Evolutionary conservation across 2,329 filamentous ascomycete species (phyloP).

Genomic region (Cordyceps tenuipes): DNA sequence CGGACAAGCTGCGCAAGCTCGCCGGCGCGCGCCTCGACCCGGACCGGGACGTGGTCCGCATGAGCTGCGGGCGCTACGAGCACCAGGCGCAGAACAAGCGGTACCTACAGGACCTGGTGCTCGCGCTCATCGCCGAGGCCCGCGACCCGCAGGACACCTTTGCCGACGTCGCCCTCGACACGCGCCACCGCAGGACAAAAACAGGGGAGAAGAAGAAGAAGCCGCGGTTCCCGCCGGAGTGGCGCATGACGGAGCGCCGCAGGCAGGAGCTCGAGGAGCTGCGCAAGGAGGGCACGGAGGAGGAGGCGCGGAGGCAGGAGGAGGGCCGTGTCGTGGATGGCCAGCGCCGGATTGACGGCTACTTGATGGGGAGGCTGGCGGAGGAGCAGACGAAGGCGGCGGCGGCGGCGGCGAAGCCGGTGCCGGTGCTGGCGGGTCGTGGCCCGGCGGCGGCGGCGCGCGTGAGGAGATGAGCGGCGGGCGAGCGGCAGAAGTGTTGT

Average conservation of each 20-base stretch:
- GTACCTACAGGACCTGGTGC: constrained; percentile 74
- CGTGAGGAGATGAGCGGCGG: not conserved
- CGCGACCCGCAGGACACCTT: constrained; percentile 75
- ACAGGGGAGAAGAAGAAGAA: constrained; percentile 39
- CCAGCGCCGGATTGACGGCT: constrained; percentile 35
- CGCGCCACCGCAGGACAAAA: constrained; percentile 59
- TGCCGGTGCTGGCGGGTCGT: not conserved
- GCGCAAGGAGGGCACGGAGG: constrained; percentile 41
- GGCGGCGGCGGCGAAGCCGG: constrained; percentile 12
- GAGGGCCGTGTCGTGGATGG: constrained; percentile 53
- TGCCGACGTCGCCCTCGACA: constrained; percentile 81
- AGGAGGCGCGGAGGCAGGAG: constrained; percentile 47
- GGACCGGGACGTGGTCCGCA: constrained; percentile 69
- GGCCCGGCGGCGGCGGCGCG: not conserved
- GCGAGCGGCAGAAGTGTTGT: not conserved
- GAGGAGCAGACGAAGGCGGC: constrained; percentile 27
- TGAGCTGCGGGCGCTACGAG: constrained; percentile 83
- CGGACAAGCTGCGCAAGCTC: constrained; percentile 78
- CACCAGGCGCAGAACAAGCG: constrained; percentile 94
- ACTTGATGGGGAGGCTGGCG: constrained; percentile 23
- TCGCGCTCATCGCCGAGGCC: constrained; percentile 64
- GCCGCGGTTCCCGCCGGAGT: constrained; percentile 69
- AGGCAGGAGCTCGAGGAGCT: constrained; percentile 54
- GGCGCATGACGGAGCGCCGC: constrained; percentile 69
- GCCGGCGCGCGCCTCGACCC: constrained; percentile 83